These are phyloP conservation scores for Phaffomyces opuntiae DNA, from an alignment of 805 yeast genomes.

Conservation along the genomic window DNA sequence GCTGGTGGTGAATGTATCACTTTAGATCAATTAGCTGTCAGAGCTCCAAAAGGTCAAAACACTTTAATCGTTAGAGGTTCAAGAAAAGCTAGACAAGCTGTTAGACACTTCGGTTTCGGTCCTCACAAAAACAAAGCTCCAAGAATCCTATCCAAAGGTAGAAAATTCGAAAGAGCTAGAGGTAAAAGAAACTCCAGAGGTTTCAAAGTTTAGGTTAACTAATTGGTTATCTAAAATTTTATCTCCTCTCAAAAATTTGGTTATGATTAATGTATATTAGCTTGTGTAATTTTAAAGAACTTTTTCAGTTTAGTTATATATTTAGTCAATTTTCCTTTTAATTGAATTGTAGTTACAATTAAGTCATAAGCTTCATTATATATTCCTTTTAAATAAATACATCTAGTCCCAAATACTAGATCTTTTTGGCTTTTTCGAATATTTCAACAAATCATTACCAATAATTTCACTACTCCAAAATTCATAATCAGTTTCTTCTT, in stretches of 20 bases:
- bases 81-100: conserved; percentile 98
- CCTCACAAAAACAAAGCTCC: conserved; percentile 99
- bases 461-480: conserved; percentile 19
- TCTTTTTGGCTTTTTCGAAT: not conserved
- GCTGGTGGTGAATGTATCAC: conserved; percentile 99
- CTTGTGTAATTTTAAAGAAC: conserved; percentile 9
- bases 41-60: conserved; percentile 99
- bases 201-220: conserved; percentile 88
- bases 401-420: conserved; percentile 12
- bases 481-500: conserved; percentile 5
- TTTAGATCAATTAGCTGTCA: conserved; percentile 96
- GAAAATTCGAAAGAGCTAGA: conserved; percentile 99
- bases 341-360: conserved; percentile 1
- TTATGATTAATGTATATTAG: conserved; percentile 16
- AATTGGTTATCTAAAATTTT: conserved; percentile 1
- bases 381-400: not conserved
- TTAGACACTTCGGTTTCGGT: conserved; percentile 99
- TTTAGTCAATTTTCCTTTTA: conserved; percentile 13
- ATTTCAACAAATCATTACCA: conserved; percentile 4
- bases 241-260: conserved; percentile 3
- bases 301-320: conserved; percentile 13
- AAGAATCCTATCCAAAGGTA: conserved; percentile 93
- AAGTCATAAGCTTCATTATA: not conserved
- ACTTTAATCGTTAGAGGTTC: conserved; percentile 98
- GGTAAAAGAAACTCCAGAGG: conserved; percentile 99